Base-by-base conservation (phyloP, 208 protist genomes). In the Leptomonas seymouri region DNA sequence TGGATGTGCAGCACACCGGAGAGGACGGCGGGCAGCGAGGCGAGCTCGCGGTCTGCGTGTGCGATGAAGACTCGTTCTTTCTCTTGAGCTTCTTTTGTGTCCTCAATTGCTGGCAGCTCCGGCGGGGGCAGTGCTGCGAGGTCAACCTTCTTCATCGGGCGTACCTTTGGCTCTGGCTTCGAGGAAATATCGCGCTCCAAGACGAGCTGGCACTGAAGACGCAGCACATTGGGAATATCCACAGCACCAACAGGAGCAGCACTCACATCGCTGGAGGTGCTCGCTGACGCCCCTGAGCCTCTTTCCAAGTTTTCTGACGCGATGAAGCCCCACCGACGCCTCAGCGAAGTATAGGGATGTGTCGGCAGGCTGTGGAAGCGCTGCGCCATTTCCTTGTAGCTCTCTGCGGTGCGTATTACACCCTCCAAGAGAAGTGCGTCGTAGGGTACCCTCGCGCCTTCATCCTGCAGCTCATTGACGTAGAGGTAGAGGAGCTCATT, bases 361-460 rank as follows among this genome's bases (percentile, higher is more conserved):
- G 36, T 42, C 21, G 56, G 65, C 34, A 76, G 50, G 20, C 49
- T 71, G 46, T 45, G 67, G 27, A 76, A 50, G 49, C 71, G 62
- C 57, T 71, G 41, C 61, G 67, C 65, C 41, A 80, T 23, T 15
- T n/a, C 31, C 69, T 77, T 69, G 71, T 80, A 84, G 62, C 69
- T 80, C 21, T 71, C 80, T 0, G 82, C 54, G 25, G 76, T 70
- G 58, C 50, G 57, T 16, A 89, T 60, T 5, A 87, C 76, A 11
- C 86, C 86, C 21, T 96, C 91, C 44, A 96, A 74, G 6, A 96
- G 65, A 50, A 96, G 44, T 9, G 87, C 85, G 23, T 71, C 72
- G 68, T 80, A 73, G 21, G 45, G 57, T 45, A 48, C 11, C 41
- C 76, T 7, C 2, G 78, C 78, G 3, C 45, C 11, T 36, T 55